Base-by-base conservation (phyloP, 2,329 filamentous ascomycete species). In the Polytolypa hystricis region DNA sequence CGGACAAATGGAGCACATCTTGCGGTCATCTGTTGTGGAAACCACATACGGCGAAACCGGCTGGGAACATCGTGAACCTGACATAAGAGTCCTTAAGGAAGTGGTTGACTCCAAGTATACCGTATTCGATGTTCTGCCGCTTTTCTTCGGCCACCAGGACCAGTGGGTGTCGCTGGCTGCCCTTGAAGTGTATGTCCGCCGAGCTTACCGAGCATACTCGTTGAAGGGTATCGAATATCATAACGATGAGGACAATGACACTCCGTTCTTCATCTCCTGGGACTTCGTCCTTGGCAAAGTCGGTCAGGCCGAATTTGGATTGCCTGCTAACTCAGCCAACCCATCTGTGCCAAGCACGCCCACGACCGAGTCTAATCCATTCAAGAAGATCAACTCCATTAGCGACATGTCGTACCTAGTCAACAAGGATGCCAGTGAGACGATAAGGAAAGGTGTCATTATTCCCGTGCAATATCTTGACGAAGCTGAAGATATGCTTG, bases 91-190 rank as follows among this genome's bases (percentile, higher is more conserved):
- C 46, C 81, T 98, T 65, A 94, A 94, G 70, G 91, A 98, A 62
- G 87, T 98, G 20, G 85, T 98, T 35, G 91, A 98, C 62, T 96
- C 91, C 37, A 93, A 93, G 67, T 96, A 93, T 69, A 96, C 89
- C 28, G 91, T 98, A 46, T 94, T 95, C 50, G 91, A 98, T 56
- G 91, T 98, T 12, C 65, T 98, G 47, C 83, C 89, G 5, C 79
- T 85, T 40, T 98, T 98, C 76, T 98, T 98, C 56, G 83, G 79
- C 21, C 86, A 98, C 62, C 76, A 84, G 28, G 91, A 98, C 55
- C 80, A 85, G 9, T 96, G 86, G 84, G 89, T 98, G 19, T 84
- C 84, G 5, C 69, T 95, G 43, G 91, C 91, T 41, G 85, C 91
- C 32, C 74, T 98, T 4, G 91, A 98, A 59, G 87, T 96, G 33